Base-by-base conservation (phyloP, 805 yeast species). In the Sungouiozyma intestinalis region DNA sequence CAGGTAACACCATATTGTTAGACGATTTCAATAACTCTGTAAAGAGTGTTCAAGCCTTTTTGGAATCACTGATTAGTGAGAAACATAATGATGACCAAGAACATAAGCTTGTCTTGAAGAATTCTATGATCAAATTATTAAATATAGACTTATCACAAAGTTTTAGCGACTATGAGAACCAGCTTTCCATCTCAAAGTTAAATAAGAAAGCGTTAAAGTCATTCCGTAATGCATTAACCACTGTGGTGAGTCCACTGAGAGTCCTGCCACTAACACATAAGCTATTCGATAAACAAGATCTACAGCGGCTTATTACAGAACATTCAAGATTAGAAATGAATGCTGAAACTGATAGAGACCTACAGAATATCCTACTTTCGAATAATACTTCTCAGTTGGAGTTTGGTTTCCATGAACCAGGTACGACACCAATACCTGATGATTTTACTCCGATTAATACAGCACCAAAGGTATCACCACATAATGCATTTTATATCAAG, bases 171-270 rank as follows among this genome's bases (percentile, higher is more conserved):
- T 67, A 65, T 44, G 51, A 63, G 9, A 68, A 67, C 48, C 72
- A 68, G 36, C 38, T 64, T 16, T 61, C 67, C 18, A 34, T 72
- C 5, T 56, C 71, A 1, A 53, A 55, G 3, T 62, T 67, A 43
- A 44, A 61, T 16, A 56, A 51, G 31, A 53, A 48, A 16, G 58
- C 60, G 21, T 49, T 71, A 34, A 57, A 64, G 40, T 47, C 45
- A 1, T 50, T 71, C 13, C 62, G 76, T 54, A 72, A 71, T 52
- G 52, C 58, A n/a, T 41, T 71, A 17, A 72, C 72, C n/a, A 57
- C 54, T 9, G 54, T 60, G 2, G 58, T 65, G 4, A 58, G 66
- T 3, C 71, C 74, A 5, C 46, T 71, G 17, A 48, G 73, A 33
- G 65, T 68, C 3, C 49, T 71, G 11, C 74, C 75, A 2, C 42